Conservation (phyloP, 371 early-diverging fungal species). For the Quaeritorhiza haematococci region DNA sequence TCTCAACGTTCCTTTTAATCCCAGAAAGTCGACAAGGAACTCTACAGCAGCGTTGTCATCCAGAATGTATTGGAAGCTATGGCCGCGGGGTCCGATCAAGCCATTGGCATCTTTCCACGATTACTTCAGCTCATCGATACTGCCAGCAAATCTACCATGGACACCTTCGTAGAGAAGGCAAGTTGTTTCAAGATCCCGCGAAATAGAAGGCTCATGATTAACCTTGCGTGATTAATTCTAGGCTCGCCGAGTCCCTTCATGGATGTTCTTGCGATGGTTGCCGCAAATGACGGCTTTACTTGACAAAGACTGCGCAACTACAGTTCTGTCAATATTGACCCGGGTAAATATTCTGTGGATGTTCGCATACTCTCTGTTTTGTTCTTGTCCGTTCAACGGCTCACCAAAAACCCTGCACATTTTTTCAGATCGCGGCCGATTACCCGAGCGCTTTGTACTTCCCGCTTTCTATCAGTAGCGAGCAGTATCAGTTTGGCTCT, state of each 20-base stretch:
- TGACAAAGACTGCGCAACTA: slow-evolving; percentile 39
- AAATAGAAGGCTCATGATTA: neutral
- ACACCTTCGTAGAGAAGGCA: slow-evolving; percentile 14
- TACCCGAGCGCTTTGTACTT: slow-evolving; percentile 68
- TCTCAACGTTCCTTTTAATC: too few relatives aligned
- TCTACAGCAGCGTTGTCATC: slow-evolving; percentile 34
- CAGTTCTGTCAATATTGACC: slow-evolving; percentile 38
- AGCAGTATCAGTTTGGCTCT: slow-evolving; percentile 49
- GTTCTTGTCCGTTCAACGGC: too few relatives aligned
- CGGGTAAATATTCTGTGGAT: slow-evolving; percentile 17
- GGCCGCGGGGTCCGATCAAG: slow-evolving; percentile 26
- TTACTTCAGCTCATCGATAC: slow-evolving; percentile 62
- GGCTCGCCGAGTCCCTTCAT: too few relatives aligned
- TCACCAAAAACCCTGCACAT: slow-evolving; percentile 4
- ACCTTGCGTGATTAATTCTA: too few relatives aligned
- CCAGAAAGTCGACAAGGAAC: too few relatives aligned
- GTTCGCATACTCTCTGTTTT: neutral
- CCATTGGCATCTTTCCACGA: slow-evolving; percentile 61
- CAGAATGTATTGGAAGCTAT: slow-evolving; percentile 47
- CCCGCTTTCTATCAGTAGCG: slow-evolving; percentile 64
- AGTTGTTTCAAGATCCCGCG: slow-evolving; percentile 1
- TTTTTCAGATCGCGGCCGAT: slow-evolving; percentile 44
- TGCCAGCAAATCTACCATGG: slow-evolving; percentile 39
- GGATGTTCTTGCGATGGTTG: slow-evolving; percentile 73
- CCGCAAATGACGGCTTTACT: slow-evolving; percentile 71